A percentile compares a stretch with the other conserved stretches of the same genome.
Conservation (phyloP, 2,329 filamentous ascomycete genomes). For the Fonsecaea multimorphosa region DNA sequence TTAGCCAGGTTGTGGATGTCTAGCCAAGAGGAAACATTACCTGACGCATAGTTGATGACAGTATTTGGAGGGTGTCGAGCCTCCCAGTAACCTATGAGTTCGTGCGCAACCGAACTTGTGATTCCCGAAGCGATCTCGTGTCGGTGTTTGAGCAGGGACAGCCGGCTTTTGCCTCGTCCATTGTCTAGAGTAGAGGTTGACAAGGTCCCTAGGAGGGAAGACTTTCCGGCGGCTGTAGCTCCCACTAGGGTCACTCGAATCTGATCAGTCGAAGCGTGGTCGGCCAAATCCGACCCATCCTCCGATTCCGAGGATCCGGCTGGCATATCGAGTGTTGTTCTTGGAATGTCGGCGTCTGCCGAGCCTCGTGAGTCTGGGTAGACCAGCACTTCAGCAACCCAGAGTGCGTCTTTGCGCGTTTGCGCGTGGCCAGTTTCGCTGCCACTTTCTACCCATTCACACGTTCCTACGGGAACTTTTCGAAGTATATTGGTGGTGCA, state of each 20-base stretch:
- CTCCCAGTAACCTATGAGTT: conserved; percentile 79
- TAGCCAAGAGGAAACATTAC: conserved; percentile 89
- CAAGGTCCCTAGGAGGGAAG: conserved; percentile 83
- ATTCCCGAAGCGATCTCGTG: conserved; percentile 92
- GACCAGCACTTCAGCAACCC: conserved; percentile 91
- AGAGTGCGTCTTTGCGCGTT: conserved; percentile 63
- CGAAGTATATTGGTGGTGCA: conserved; percentile 82
- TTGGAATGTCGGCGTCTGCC: conserved; percentile 12
- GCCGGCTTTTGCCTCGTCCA: conserved; percentile 84
- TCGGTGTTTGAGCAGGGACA: conserved; percentile 87
- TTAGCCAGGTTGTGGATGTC: conserved; percentile 85
- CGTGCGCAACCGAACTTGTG: conserved; percentile 93
- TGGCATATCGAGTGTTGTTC: conserved; percentile 6
- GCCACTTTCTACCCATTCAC: conserved; percentile 60
- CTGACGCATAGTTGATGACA: conserved; percentile 75
- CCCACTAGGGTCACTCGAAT: conserved; percentile 86
- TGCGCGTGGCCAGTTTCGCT: conserved; percentile 32
- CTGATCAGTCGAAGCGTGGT: conserved; percentile 68
- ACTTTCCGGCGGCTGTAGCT: conserved; percentile 90
- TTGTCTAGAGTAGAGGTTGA: conserved; percentile 90
- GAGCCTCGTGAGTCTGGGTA: conserved; percentile 63
- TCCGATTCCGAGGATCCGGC: not conserved
- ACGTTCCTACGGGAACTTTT: conserved; percentile 82
- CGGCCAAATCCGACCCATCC: conserved; percentile 35
- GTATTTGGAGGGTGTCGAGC: conserved; percentile 23